These are phyloP conservation scores for Bertia moriformis DNA, from an alignment of 2,329 filamentous ascomycete genomes.

Conservation along the genomic window DNA sequence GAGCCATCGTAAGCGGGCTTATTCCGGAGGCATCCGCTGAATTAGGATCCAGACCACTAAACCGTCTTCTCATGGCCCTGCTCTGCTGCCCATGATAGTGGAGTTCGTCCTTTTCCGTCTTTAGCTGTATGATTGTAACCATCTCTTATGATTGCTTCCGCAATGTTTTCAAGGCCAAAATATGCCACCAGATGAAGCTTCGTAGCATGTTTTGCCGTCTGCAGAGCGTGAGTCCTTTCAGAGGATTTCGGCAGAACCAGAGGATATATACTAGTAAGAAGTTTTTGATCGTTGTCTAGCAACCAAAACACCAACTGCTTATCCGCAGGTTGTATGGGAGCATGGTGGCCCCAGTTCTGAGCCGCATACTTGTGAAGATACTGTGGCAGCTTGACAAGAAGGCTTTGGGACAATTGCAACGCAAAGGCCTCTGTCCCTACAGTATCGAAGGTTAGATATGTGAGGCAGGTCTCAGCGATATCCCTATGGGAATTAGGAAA, in stretches of 20 bases:
- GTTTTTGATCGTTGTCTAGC: not conserved
- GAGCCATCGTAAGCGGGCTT: too few species aligned
- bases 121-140: too few species aligned
- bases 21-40: too few species aligned
- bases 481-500: constrained; percentile 13
- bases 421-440: too few species aligned
- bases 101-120: too few species aligned
- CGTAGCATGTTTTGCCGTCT: not conserved
- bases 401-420: too few species aligned
- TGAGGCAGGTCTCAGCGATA: constrained; percentile 15
- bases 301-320: not conserved
- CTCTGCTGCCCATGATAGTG: not conserved
- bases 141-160: not conserved
- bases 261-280: not conserved
- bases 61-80: not conserved
- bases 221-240: not conserved
- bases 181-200: not conserved
- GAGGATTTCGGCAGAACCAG: not conserved
- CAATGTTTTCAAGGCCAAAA: too few species aligned
- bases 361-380: not conserved
- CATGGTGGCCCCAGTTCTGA: not conserved
- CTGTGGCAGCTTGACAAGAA: not conserved
- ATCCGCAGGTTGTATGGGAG: too few species aligned
- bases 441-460: constrained; percentile 17
- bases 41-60: too few species aligned